phyloP scores from a whole-genome alignment of 2,329 filamentous ascomycete species.

The Fonsecaea monophora region DNA sequence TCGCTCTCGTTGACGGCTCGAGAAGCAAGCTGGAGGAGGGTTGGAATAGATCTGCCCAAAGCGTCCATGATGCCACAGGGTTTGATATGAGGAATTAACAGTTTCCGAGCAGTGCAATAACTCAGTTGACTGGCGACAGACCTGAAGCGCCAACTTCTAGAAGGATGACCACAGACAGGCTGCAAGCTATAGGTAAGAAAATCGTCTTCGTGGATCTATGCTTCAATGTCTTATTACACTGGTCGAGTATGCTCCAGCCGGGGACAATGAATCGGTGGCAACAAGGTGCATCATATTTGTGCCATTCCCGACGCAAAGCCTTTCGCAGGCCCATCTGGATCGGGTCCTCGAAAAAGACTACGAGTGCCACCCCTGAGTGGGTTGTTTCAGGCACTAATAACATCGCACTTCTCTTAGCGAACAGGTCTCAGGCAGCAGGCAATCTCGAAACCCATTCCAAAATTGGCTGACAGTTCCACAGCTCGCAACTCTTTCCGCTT shows the following conservation, averaged over 20 bases:
- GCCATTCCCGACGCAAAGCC: not conserved
- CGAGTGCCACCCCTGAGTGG: conserved; percentile 6
- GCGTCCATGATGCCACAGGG: conserved; percentile 6
- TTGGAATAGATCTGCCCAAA: conserved; percentile 1
- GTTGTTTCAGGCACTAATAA: conserved; percentile 3
- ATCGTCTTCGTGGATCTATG: not conserved
- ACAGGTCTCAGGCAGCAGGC: not conserved
- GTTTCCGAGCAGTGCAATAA: not conserved
- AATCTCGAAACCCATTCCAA: conserved; percentile 12
- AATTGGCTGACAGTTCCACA: not conserved
- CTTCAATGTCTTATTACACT: conserved; percentile 3
- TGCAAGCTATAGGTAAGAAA: conserved; percentile 3
- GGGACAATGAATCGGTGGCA: not conserved
- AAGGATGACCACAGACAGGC: not conserved
- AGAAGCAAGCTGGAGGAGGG: conserved; percentile 18
- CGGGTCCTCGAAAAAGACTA: not conserved
- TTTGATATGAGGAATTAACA: not conserved
- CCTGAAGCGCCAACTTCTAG: not conserved
- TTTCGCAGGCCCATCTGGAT: not conserved
- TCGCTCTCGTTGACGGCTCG: conserved; percentile 8
- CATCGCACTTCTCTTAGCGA: not conserved
- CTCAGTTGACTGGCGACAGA: not conserved
- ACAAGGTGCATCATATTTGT: not conserved
- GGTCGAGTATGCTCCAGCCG: not conserved
- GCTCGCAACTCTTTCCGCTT: conserved; percentile 16